phyloP scores from a whole-genome alignment of 306 rosid species.

The Lithocarpus polystachyus region DNA sequence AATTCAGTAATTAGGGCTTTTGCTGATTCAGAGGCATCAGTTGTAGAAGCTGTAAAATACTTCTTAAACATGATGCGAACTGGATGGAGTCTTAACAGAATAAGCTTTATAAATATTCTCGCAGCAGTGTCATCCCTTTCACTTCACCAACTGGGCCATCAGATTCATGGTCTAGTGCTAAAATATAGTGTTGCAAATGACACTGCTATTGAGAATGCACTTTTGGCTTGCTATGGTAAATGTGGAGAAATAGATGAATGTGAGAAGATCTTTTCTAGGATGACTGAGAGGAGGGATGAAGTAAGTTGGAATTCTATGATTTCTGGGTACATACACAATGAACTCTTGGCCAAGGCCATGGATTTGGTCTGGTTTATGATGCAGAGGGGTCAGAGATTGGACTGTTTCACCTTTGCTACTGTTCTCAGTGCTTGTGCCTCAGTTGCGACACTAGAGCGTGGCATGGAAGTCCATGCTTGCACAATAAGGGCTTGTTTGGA shows the following conservation, averaged over 20 bases:
- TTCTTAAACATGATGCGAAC: conserved; percentile 71
- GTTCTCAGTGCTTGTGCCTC: conserved; percentile 98
- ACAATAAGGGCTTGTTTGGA: conserved; percentile 75
- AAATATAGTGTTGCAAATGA: conserved; percentile 51
- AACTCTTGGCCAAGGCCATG: conserved; percentile 67
- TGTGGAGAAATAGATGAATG: conserved; percentile 60
- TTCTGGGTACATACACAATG: conserved; percentile 81
- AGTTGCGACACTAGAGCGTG: conserved; percentile 76
- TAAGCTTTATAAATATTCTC: conserved; percentile 71
- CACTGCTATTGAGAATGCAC: conserved; percentile 70
- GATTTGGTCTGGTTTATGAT: conserved; percentile 83
- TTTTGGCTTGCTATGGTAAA: conserved; percentile 82
- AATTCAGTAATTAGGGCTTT: conserved; percentile 78
- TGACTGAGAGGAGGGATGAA: conserved; percentile 74
- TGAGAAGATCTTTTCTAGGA: conserved; percentile 65
- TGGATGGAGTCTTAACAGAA: conserved; percentile 69
- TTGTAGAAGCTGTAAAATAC: conserved; percentile 51
- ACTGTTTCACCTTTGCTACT: conserved; percentile 82
- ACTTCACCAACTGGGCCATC: conserved; percentile 47
- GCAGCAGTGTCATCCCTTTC: conserved; percentile 70
- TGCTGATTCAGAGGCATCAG: conserved; percentile 52
- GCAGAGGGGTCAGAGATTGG: conserved; percentile 78
- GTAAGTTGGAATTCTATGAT: conserved; percentile 95
- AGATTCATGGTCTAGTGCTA: conserved; percentile 63
- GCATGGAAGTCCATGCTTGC: conserved; percentile 92